These are phyloP conservation scores for Physcia stellaris DNA, from an alignment of 495 filamentous ascomycete genomes.

Conservation along the genomic window DNA sequence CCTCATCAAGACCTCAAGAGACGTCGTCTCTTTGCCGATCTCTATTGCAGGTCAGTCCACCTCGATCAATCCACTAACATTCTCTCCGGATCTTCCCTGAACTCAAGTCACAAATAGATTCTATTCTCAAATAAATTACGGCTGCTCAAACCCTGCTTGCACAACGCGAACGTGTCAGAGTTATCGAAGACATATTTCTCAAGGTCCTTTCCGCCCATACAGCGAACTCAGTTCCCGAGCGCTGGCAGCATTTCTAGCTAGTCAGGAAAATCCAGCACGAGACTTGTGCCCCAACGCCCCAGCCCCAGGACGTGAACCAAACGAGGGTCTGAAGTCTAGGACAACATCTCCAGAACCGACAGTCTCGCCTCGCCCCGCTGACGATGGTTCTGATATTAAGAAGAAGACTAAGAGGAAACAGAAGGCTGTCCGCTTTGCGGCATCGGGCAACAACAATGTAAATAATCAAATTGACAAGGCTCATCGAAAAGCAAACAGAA, in stretches of 20 bases:
- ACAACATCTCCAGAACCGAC: too few species aligned
- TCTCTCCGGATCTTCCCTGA: not conserved
- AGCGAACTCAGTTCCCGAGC: conserved; percentile 58
- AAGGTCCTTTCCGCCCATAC: conserved; percentile 59
- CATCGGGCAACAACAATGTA: too few species aligned
- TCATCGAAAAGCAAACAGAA: not conserved
- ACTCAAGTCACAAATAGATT: conserved; percentile 36
- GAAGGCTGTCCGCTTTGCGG: too few species aligned
- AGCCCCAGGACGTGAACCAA: too few species aligned
- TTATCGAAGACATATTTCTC: conserved; percentile 50
- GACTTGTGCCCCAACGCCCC: conserved; percentile 51
- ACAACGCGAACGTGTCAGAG: conserved; percentile 69
- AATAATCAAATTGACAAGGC: not conserved
- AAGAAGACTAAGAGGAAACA: too few species aligned
- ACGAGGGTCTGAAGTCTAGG: too few species aligned
- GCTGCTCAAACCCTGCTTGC: conserved; percentile 59
- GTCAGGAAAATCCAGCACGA: conserved; percentile 60
- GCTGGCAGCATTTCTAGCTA: conserved; percentile 65
- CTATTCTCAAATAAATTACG: conserved; percentile 69
- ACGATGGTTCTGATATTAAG: too few species aligned
- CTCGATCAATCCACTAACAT: not conserved
- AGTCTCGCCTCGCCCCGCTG: too few species aligned
- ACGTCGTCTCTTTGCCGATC: conserved; percentile 11
- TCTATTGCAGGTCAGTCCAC: conserved; percentile 7
- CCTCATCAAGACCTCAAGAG: conserved; percentile 13